Conservation (phyloP, 1,284 basidiomycete species). For the Grifola frondosa region DNA sequence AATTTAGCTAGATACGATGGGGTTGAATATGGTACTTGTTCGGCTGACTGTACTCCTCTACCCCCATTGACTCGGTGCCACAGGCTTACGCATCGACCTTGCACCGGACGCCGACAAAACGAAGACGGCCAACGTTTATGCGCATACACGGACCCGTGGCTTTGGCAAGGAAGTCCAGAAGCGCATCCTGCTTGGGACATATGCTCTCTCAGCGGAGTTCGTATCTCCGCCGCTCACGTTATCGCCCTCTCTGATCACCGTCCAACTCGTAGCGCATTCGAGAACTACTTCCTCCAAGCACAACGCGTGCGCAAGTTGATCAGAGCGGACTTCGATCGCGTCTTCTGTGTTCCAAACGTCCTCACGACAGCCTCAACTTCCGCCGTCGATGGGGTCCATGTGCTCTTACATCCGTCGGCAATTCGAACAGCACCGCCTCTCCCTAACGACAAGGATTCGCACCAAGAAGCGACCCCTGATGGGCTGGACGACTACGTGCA, state of each 20-base stretch:
- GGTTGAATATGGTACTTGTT: constrained; percentile 62
- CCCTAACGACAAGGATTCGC: constrained; percentile 5
- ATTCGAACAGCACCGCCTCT: constrained; percentile 76
- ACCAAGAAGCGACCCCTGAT: constrained; percentile 2
- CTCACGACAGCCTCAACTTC: constrained; percentile 26
- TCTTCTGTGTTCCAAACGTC: constrained; percentile 61
- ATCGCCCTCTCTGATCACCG: not conserved
- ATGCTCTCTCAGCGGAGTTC: constrained; percentile 89
- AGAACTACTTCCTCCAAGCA: constrained; percentile 96
- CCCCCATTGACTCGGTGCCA: not conserved
- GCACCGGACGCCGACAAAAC: constrained; percentile 42
- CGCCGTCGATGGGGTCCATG: constrained; percentile 57
- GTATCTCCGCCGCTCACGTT: constrained; percentile 26
- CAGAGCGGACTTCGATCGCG: constrained; percentile 70
- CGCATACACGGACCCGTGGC: constrained; percentile 56
- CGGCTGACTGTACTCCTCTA: not conserved
- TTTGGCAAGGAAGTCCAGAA: constrained; percentile 89
- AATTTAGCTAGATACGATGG: constrained; percentile 93
- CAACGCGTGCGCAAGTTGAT: constrained; percentile 76
- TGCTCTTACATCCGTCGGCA: constrained; percentile 85
- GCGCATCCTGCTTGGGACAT: constrained; percentile 89
- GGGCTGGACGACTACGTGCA: constrained; percentile 74
- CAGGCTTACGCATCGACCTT: constrained; percentile 50
- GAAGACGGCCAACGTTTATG: constrained; percentile 54
- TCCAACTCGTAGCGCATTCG: constrained; percentile 69